Evolutionary conservation across 2,329 filamentous ascomycete species (phyloP), one percentile per base, ranked within the genome.

Genomic region (Orbilia brochopaga): DNA sequence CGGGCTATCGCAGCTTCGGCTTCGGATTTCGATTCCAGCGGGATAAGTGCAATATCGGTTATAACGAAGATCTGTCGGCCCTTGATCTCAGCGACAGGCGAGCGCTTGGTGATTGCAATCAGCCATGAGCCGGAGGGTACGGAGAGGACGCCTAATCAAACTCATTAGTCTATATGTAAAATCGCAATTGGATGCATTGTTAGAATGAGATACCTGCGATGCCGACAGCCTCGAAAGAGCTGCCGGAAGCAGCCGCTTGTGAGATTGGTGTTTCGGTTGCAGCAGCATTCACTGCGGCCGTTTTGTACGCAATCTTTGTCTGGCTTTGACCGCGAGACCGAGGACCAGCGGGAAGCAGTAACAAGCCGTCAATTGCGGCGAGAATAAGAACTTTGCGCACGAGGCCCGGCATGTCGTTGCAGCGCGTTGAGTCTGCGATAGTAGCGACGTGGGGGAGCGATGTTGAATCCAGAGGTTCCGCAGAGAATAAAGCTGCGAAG

Each of bases 41-140:
- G 94, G 4, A 96, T 96, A n/a, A 97, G 82, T 5, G 91, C 89
- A 32, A 97, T 90, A 76, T 95, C 91, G 48, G 90, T 94, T 69
- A 97, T 86, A 42, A 91, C 88, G 79, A 95, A 99, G 62, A 97
- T 83, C 62, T 86, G 88, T 11, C 69, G 65, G 4, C 91, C 91
- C 74, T 88, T 87, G 55, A 97, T 87, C 74, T 92, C 88, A 1
- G 94, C 94, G 55, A 97, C 92, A 79, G 96, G 90, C 77, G 95
- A 86, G 52, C 93, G 90, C 66, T 87, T 86, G 21, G 89, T 92
- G 76, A 99, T 95, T 10, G 91, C 89, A 66, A 99, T 85, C 5
- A 99, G 85, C 79, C 93, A 97, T 74, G 87, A 90, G 27, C 88
- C 85, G 40, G 87, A 89, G 11, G 75, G 72, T 69, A 97, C 86